These are phyloP conservation scores for Thraustotheca clavata DNA, from an alignment of 352 stramenopile genomes.

Conservation along the genomic window DNA sequence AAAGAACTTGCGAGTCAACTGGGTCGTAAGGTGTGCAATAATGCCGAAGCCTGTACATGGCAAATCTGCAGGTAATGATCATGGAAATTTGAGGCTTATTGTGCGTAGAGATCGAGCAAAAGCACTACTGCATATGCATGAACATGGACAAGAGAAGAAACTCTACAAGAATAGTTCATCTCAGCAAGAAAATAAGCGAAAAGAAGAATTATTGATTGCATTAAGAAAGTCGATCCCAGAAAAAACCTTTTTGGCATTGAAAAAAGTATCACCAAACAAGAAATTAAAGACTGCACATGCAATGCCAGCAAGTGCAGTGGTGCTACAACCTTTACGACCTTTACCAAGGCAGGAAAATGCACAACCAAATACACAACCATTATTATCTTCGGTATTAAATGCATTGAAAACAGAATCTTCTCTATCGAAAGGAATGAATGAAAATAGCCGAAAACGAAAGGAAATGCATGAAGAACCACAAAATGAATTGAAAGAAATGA, in stretches of 20 bases:
- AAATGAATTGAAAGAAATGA: not conserved
- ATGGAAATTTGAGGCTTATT: not conserved
- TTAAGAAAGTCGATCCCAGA: not conserved
- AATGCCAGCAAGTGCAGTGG: not conserved
- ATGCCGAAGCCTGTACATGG: conserved; percentile 64
- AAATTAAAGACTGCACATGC: conserved; percentile 6
- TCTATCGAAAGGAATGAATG: no score
- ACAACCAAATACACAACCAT: conserved; percentile 2
- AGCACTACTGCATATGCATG: conserved; percentile 68
- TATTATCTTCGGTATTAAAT: no score
- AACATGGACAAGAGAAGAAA: conserved; percentile 72
- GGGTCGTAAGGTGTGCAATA: conserved; percentile 51
- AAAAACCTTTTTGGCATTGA: not conserved
- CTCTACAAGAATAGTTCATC: conserved; percentile 69
- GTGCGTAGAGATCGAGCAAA: conserved; percentile 53
- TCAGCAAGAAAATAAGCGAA: conserved; percentile 51
- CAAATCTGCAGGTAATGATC: conserved; percentile 58
- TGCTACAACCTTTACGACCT: not conserved
- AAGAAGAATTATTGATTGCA: conserved; percentile 44
- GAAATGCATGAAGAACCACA: not conserved
- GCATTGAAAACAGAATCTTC: no score
- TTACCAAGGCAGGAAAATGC: not conserved
- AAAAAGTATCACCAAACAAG: not conserved
- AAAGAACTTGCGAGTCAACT: conserved; percentile 56
- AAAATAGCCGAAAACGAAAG: conserved; percentile 10